Base-by-base conservation (phyloP, 768 basidiomycete genomes). In the Boletus sp. region DNA sequence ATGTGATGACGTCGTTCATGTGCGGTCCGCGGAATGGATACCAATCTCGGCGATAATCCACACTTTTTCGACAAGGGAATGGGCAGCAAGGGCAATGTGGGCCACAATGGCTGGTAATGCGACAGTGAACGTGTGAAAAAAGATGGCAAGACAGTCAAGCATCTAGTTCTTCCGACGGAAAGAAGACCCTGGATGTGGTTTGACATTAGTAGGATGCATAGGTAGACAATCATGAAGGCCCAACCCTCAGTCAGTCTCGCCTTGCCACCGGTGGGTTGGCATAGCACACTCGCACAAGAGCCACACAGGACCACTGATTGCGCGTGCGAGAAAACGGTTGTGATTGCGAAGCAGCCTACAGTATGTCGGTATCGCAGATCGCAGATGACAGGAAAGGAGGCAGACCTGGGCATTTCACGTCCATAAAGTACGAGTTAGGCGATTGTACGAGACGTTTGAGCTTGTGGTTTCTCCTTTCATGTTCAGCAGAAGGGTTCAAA, bases 391-490 rank as follows among this genome's bases (percentile, higher is more conserved):
- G 29, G 34, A 35, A 9, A 34, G 17, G n/a, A 29, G 27, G 77
- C 86, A 55, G 57, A 93, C 92, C 94, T 65, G 96, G 87, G 78
- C 96, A 98, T 77, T 98, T 99, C 67, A 98, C 95, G 69, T 99
- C 97, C 97, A 99, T 98, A 79, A 98, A 98, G 79, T 92, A 98
- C 34, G 96, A 98, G 78, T 98, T 93, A 61, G 97, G 97, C 50
- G 88, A 88, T 77, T 98, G 97, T 65, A 99, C 97, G 66, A 98
- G 87, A 73, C 94, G 88, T 84, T 99, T 98, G 75, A 98, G 90
- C 83, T 98, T 98, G 89, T 98, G 96, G 74, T 85, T 87, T 74
- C 80, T 86, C 75, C 78, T 86, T 78, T 96, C 90, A 65, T 83
- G 75, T 72, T 93, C 90, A 63, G 83, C 75, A 56, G 93, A 88